Evolutionary conservation across 306 rosid genomes (phyloP), one percentile per base, ranked within the genome.

Genomic region (Vigna trinervia): DNA sequence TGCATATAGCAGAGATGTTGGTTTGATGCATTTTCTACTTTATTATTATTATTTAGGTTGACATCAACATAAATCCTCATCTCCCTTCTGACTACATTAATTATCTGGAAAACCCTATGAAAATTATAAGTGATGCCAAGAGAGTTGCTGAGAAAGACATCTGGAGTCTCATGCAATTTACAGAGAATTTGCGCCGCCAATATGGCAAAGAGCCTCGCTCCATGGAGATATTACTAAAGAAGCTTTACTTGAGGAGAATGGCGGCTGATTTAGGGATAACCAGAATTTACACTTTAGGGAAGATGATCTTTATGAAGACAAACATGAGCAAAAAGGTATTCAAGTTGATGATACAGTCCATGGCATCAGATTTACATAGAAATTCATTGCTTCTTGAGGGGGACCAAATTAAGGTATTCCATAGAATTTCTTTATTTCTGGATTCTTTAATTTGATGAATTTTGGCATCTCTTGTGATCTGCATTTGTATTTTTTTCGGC

Each of bases 211-310:
- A 95, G 81, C 98, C 98, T 70, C 78, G 60, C 75, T 85, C 97
- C 62, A 88, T 92, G 98, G 97, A 88, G 90, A 77, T 90, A 80
- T 79, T 95, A 14, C 77, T 92, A 73, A 87, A 89, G 86, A 92
- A 90, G 84, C 95, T 95, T 53, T 95, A 95, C 48, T 89, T 92
- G 82, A 86, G 89, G 78, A 95, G 97, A 88, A 95, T 95, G 98
- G 93, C 98, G 1, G 98, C 97, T 22, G 98, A 95, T 86, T 81
- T 95, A 22, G 97, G 98, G 65, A 85, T 95, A 82, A 74, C 75
- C 57, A 87, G 87, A 72, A 88, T 95, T 50, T 92, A 85, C 83
- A 81, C 93, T 75, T 77, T 85, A 14, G 96, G 98, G 79, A 95
- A 90, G 89, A 82, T 26, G 13, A 89, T 95, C 72, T 73, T 61